Conservation (phyloP, 1,284 basidiomycete genomes). For the Schizophyllum commune region DNA sequence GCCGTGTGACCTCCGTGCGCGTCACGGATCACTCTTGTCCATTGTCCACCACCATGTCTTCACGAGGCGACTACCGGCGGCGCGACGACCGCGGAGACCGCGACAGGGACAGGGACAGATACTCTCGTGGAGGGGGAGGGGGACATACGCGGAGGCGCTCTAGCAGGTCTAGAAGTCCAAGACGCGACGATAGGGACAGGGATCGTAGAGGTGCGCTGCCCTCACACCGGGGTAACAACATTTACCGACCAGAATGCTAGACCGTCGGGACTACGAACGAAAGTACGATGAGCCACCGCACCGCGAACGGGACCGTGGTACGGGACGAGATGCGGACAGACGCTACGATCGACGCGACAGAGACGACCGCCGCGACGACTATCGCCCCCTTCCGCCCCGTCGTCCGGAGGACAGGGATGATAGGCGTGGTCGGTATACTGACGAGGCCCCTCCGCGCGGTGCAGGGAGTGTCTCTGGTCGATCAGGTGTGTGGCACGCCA, state of each 20-base stretch:
- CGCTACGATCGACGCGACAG: conserved; percentile 27
- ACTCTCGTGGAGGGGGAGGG: conserved; percentile 24
- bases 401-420: conserved; percentile 24
- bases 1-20: background rate
- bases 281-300: conserved; percentile 25
- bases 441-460: conserved; percentile 7
- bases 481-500: background rate
- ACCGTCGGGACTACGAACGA: conserved; percentile 15
- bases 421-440: conserved; percentile 19
- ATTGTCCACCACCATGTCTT: conserved; percentile 29
- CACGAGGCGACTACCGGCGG: conserved; percentile 42
- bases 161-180: conserved; percentile 66
- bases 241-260: conserved; percentile 2
- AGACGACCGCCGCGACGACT: conserved; percentile 25
- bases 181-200: conserved; percentile 34
- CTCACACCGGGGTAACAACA: background rate
- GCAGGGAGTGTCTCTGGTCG: conserved; percentile 2
- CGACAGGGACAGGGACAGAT: conserved; percentile 39
- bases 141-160: conserved; percentile 37
- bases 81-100: conserved; percentile 58
- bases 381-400: conserved; percentile 6
- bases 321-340: conserved; percentile 21
- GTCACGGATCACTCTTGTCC: conserved; percentile 4
- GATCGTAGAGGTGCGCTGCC: conserved; percentile 31
- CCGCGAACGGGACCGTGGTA: conserved; percentile 25